Evolutionary conservation across 208 protist genomes (phyloP).

Genomic region (Balamuthia mandrillaris): DNA sequence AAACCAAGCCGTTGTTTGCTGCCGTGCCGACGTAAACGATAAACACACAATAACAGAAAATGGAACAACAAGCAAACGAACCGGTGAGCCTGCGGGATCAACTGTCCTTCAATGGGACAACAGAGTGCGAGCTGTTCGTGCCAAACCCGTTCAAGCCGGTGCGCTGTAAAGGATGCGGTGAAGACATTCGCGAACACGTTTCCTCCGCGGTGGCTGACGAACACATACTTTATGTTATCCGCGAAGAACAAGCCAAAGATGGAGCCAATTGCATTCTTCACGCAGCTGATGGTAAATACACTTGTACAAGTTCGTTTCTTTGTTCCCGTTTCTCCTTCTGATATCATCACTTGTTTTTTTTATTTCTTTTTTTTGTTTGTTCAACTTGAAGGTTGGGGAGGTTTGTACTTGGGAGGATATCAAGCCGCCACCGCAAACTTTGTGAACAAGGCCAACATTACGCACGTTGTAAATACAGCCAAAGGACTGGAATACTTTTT

Average conservation of each 20-base stretch:
- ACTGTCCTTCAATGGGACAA: too few species aligned
- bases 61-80: too few species aligned
- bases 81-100: too few species aligned
- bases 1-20: too few species aligned
- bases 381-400: neutral
- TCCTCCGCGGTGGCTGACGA: neutral
- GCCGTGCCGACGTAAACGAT: too few species aligned
- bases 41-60: too few species aligned
- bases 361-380: neutral
- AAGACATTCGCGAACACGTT: neutral
- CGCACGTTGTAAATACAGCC: neutral
- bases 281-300: neutral
- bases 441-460: neutral
- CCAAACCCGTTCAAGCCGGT: neutral
- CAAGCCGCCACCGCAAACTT: neutral
- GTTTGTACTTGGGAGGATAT: neutral
- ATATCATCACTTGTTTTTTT: neutral
- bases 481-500: constrained; percentile 1
- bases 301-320: neutral
- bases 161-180: neutral
- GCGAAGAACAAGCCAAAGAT: neutral
- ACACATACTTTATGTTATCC: neutral
- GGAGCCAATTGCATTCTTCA: neutral
- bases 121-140: too few species aligned
- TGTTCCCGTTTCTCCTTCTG: neutral